Base-by-base conservation (phyloP, 2,329 filamentous ascomycete species). In the Neonectria magnoliae region DNA sequence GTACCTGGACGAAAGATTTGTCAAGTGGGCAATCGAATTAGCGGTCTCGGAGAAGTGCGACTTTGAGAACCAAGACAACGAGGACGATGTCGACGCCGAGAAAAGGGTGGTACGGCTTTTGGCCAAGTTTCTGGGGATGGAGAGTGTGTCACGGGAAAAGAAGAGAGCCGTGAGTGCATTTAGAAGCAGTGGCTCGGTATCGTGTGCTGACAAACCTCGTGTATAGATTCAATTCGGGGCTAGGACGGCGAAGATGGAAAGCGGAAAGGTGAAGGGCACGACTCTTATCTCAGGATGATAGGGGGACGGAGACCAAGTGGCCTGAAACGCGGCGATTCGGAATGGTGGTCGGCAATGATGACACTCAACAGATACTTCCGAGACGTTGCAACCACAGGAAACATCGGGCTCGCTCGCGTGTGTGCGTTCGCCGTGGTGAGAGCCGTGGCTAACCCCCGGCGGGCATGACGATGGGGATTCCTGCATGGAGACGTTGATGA, bases 11-110 rank as follows among this genome's bases (percentile, higher is more conserved):
- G 96, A 99, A 78, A 83, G 87, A 3, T 86, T 99, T 48, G 90
- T 98, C n/a, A 84, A 84, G 27, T 96, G 94, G 88, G 92, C 93
- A 7, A 86, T 98, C 27, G 83, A 83, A 47, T 83, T 85, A 25
- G 91, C 93, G 0, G 90, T 95, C 0, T 93, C 88, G 86, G 88
- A 93, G 64, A 98, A 98, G 77, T 98, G 94, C 72, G 93, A 95
- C 50, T 98, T 98, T 77, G 88, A 86, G n/a, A 83, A 84, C 44
- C 68, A 71, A 4, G 73, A 71, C 8, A 77, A 77, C 5, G 75
- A 77, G 38, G 69, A 48, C 5, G 58, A 55, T 1, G 81, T 95
- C 7, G 93, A 97, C 69, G 86, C 92, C 0, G 93, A 90, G 16
- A 99, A 99, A 80, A 89, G 91, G 73, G 84, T 94, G 1, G 80